These are phyloP conservation scores for Dendrocalamus latiflorus DNA, from an alignment of 202 grass and related monocot genomes.

Conservation along the genomic window DNA sequence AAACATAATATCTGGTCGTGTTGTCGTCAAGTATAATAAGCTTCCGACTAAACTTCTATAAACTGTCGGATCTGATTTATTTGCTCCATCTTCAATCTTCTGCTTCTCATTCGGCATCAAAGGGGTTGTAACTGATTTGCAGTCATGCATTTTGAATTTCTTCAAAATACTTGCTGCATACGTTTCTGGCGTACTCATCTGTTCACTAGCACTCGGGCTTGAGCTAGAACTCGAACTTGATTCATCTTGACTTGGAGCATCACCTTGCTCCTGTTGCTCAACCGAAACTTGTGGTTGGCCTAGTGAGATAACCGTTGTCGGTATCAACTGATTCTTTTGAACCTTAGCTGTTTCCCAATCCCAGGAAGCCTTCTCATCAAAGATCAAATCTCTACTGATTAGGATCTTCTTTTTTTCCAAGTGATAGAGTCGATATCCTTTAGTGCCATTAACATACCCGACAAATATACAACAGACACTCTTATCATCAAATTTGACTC, in stretches of 20 bases:
- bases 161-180: too few species aligned
- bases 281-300: neutral
- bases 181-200: too few species aligned
- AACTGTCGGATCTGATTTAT: neutral
- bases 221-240: too few species aligned
- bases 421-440: slow-evolving; percentile 12
- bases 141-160: neutral
- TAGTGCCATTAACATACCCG: neutral
- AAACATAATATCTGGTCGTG: too few species aligned
- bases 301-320: neutral
- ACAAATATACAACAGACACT: slow-evolving; percentile 9
- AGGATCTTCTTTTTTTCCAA: neutral
- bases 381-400: slow-evolving; percentile 1
- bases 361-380: neutral
- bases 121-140: neutral
- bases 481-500: neutral
- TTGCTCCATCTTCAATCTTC: neutral
- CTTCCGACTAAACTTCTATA: neutral
- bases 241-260: too few species aligned
- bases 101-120: neutral
- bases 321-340: neutral
- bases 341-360: neutral
- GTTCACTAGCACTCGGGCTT: too few species aligned
- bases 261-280: too few species aligned
- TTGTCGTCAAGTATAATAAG: neutral